Evolutionary conservation across 176 grass and related monocot species (phyloP).

Genomic region (Carex myosuroides): DNA sequence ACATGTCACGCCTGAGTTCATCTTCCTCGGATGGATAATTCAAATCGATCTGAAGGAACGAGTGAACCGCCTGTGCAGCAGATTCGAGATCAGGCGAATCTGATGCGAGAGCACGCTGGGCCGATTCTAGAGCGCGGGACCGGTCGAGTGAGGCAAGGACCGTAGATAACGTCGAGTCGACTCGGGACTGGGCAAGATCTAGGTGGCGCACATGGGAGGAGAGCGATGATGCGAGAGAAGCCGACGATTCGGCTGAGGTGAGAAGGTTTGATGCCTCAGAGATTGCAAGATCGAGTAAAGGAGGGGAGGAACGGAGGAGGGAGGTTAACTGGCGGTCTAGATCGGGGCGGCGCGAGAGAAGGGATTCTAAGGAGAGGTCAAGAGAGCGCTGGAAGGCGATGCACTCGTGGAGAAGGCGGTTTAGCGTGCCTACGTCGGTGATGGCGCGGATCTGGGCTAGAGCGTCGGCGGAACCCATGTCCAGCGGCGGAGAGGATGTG

Average conservation of each 20-base stretch:
- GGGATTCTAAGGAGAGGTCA: slow-evolving; percentile 56
- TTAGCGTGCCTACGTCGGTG: slow-evolving; percentile 68
- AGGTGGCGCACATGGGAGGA: slow-evolving; percentile 71
- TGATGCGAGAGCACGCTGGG: slow-evolving; percentile 46
- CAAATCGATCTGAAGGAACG: slow-evolving; percentile 65
- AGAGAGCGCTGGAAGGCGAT: slow-evolving; percentile 80
- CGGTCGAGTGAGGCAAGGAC: slow-evolving; percentile 61
- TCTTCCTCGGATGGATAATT: slow-evolving; percentile 57
- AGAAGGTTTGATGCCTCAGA: slow-evolving; percentile 59
- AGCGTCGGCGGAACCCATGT: slow-evolving; percentile 53
- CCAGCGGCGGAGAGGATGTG: slow-evolving; percentile 22
- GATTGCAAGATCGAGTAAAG: slow-evolving; percentile 62
- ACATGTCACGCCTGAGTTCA: slow-evolving; percentile 67
- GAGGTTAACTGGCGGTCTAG: slow-evolving; percentile 52
- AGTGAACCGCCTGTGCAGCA: slow-evolving; percentile 48
- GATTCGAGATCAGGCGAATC: slow-evolving; percentile 48
- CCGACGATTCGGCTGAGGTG: slow-evolving; percentile 53
- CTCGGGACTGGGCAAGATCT: slow-evolving; percentile 59
- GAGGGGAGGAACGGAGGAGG: slow-evolving; percentile 59
- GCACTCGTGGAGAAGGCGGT: slow-evolving; percentile 79
- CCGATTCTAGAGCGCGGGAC: slow-evolving; percentile 59
- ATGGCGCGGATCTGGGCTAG: slow-evolving; percentile 54
- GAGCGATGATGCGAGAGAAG: slow-evolving; percentile 50
- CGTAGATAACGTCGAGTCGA: slow-evolving; percentile 42
- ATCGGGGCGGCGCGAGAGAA: slow-evolving; percentile 70